Evolutionary conservation across 2,329 filamentous ascomycete genomes (phyloP), one percentile per base, ranked within the genome.

Genomic region (Colletotrichum tropicicola): DNA sequence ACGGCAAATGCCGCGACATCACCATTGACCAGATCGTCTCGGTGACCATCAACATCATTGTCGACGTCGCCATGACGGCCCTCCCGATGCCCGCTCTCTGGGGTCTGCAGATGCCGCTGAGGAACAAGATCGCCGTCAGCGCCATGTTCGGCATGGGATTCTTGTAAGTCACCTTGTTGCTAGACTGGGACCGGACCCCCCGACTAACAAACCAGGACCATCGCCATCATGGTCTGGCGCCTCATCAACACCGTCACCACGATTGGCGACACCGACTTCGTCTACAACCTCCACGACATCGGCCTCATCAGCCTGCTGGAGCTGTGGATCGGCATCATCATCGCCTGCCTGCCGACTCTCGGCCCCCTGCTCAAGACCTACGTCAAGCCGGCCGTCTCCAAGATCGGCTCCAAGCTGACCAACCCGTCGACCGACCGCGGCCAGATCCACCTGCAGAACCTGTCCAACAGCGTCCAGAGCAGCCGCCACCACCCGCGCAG

Each of bases 1-100:
- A 67, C 0, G 80, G 79, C 13, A 72, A 72, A 61, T 84, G 82
- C 64, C 75, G 83, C n/a, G 62, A 70, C 35, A 62, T 69, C 41
- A 39, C 65, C 10, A 63, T 67, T 45, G 48, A 63, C 12, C 70
- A 74, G 47, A 66, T 68, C 52, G 59, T 70, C 41, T 71, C 72
- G 9, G 60, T 74, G 17, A 64, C 61, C 5, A 60, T 71, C 17
- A 76, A 75, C 54, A 48, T 74, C 13, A 5, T 71, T 30, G 37
- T 76, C n/a, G 74, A 76, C 54, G 2, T 73, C 60, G 74, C 77
- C 51, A 72, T 82, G 21, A 70, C 82, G 19, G 73, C 76, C 37
- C 75, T 82, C 9, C 80, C 80, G 3, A 74, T 79, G 32, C 74
- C 78, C 6, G 77, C 79, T 69, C 75, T 82, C 1, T 82, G 79